These are phyloP conservation scores for Trichosanthes cucumerina DNA, from an alignment of 306 rosid genomes.

Conservation along the genomic window DNA sequence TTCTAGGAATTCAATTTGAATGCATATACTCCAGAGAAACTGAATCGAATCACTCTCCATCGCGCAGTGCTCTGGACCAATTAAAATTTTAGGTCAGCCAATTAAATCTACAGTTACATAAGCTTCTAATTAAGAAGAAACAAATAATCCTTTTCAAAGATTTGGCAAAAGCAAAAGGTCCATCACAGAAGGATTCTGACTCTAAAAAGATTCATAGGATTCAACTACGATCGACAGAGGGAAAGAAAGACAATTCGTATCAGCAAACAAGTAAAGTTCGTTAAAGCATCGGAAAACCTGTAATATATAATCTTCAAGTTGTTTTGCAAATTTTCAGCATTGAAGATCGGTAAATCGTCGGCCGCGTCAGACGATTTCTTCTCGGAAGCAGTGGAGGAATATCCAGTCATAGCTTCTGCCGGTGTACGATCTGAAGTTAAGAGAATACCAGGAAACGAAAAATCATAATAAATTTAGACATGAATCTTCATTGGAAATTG, in stretches of 20 bases:
- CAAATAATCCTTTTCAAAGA: background rate
- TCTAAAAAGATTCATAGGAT: background rate
- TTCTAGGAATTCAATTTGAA: background rate
- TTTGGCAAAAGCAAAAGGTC: background rate
- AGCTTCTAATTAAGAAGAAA: background rate
- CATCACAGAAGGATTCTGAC: background rate
- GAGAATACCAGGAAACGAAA: slow-evolving; percentile 13
- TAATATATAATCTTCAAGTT: slow-evolving; percentile 71
- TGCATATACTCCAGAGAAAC: too few species aligned
- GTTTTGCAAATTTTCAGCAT: slow-evolving; percentile 85
- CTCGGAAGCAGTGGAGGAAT: slow-evolving; percentile 34
- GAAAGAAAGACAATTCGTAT: background rate
- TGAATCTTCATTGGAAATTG: background rate
- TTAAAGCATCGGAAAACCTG: slow-evolving; percentile 49
- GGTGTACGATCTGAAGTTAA: slow-evolving; percentile 1
- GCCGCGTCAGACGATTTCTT: slow-evolving; percentile 55
- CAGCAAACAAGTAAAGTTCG: background rate
- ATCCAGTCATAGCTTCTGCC: slow-evolving; percentile 52
- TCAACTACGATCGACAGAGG: background rate
- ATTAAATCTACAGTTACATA: background rate
- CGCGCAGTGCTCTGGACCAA: background rate
- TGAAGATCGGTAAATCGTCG: slow-evolving; percentile 53
- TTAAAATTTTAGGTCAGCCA: background rate
- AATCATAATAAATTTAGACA: background rate
- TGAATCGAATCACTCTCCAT: background rate